Conservation (phyloP, 805 yeast genomes). For the Danielozyma ontarioensis region DNA sequence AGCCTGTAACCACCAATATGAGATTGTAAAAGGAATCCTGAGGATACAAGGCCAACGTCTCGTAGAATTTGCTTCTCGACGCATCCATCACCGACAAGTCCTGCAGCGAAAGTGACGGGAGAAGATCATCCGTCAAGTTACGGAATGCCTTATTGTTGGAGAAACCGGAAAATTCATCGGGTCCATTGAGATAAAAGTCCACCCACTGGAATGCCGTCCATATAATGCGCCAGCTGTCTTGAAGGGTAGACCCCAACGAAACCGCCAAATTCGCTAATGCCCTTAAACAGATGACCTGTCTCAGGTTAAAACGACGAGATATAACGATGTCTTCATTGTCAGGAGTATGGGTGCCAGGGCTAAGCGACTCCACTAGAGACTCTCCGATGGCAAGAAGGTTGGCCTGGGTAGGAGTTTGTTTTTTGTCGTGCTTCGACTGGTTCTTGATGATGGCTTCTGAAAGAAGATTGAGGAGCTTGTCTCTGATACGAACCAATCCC, state of each 20-base stretch:
- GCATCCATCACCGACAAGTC: constrained; percentile 51
- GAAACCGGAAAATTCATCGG: constrained; percentile 27
- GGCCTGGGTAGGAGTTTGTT: constrained; percentile 3
- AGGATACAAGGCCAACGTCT: constrained; percentile 55
- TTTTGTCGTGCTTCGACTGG: constrained; percentile 14
- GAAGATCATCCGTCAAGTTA: constrained; percentile 11
- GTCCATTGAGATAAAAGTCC: constrained; percentile 63
- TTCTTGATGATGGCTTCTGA: constrained; percentile 35
- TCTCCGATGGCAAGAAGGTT: constrained; percentile 42
- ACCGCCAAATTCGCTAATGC: constrained; percentile 74
- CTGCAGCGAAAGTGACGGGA: constrained; percentile 33
- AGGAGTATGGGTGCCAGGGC: constrained; percentile 33
- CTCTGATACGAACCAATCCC: constrained; percentile 51
- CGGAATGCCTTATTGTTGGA: constrained; percentile 28
- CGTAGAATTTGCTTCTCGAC: constrained; percentile 57
- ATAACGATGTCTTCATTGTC: neutral
- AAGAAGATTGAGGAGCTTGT: constrained; percentile 35
- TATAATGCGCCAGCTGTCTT: constrained; percentile 57
- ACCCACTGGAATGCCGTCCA: constrained; percentile 74
- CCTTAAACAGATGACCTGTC: constrained; percentile 72
- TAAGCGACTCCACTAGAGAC: constrained; percentile 47
- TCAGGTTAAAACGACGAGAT: constrained; percentile 41
- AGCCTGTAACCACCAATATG: neutral
- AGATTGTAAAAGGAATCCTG: constrained; percentile 36
- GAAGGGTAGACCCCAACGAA: constrained; percentile 74